Conservation (phyloP, 129 eudicot genomes). For the Deinandra increscens region DNA sequence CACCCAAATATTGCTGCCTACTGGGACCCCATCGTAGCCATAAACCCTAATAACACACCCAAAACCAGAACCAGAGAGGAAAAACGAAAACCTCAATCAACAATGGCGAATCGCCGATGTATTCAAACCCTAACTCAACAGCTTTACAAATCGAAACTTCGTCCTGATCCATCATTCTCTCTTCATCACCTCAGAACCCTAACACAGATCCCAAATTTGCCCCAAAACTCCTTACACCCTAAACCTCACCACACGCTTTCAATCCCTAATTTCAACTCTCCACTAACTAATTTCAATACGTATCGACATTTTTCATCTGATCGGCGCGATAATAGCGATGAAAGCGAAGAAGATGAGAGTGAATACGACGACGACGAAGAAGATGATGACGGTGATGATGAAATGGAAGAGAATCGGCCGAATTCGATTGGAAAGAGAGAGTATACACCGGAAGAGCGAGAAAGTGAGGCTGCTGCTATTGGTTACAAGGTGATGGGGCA, state of each 20-base stretch:
- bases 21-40: not conserved
- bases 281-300: conserved; percentile 1
- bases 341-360: conserved; percentile 36
- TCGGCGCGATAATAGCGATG: conserved; percentile 29
- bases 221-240: conserved; percentile 20
- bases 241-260: conserved; percentile 8
- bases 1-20: not conserved
- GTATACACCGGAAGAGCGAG: conserved; percentile 60
- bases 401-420: conserved; percentile 21
- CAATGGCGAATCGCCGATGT: conserved; percentile 69
- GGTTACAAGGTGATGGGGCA: conserved; percentile 83
- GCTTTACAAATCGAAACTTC: conserved; percentile 29
- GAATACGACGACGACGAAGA: conserved; percentile 6
- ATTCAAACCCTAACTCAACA: conserved; percentile 48
- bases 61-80: not conserved
- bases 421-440: conserved; percentile 28
- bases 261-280: conserved; percentile 19
- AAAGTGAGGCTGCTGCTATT: conserved; percentile 64
- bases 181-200: conserved; percentile 37
- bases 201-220: conserved; percentile 28
- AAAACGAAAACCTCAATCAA: conserved; percentile 15
- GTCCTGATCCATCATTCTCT: conserved; percentile 32
- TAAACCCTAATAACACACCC: not conserved
- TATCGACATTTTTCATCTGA: conserved; percentile 47
- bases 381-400: conserved; percentile 36